Evolutionary conservation across 2,329 filamentous ascomycete species (phyloP).

Genomic region (Venturia oleaginea): DNA sequence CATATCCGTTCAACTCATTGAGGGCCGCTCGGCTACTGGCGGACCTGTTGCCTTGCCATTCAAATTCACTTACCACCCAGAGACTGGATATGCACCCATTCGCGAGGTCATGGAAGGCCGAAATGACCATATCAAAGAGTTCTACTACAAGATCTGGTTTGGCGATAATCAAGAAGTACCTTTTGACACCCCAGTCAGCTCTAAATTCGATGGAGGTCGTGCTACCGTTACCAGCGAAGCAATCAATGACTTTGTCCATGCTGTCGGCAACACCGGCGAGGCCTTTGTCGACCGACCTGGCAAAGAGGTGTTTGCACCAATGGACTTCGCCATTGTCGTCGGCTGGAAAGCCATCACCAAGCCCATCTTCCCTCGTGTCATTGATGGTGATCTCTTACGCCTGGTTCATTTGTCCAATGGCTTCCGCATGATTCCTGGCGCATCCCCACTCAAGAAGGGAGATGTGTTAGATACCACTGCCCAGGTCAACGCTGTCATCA

Average conservation of each 20-base stretch:
- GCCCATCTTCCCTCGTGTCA: conserved; percentile 93
- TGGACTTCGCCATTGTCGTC: conserved; percentile 98
- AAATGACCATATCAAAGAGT: conserved; percentile 98
- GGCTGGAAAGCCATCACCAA: conserved; percentile 99
- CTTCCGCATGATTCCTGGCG: conserved; percentile 96
- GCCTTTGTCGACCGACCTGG: conserved; percentile 93
- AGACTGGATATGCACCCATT: conserved; percentile 95
- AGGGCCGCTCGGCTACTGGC: conserved; percentile 80
- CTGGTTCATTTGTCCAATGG: conserved; percentile 94
- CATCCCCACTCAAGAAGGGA: conserved; percentile 88
- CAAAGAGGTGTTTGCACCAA: conserved; percentile 88
- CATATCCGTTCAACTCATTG: conserved; percentile 83
- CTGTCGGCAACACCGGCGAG: conserved; percentile 94
- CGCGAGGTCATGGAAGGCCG: conserved; percentile 91
- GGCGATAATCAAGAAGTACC: conserved; percentile 67
- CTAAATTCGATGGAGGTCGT: conserved; percentile 82
- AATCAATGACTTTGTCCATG: conserved; percentile 98
- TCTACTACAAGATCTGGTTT: conserved; percentile 98
- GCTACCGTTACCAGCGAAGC: conserved; percentile 81
- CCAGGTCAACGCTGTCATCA: conserved; percentile 94
- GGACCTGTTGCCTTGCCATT: conserved; percentile 76
- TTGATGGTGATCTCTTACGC: conserved; percentile 92
- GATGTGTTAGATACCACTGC: conserved; percentile 88
- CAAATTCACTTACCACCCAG: conserved; percentile 86
- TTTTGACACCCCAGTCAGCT: conserved; percentile 75